These are phyloP conservation scores for Coprinellus micaceus DNA, from an alignment of 768 basidiomycete genomes.

Conservation along the genomic window DNA sequence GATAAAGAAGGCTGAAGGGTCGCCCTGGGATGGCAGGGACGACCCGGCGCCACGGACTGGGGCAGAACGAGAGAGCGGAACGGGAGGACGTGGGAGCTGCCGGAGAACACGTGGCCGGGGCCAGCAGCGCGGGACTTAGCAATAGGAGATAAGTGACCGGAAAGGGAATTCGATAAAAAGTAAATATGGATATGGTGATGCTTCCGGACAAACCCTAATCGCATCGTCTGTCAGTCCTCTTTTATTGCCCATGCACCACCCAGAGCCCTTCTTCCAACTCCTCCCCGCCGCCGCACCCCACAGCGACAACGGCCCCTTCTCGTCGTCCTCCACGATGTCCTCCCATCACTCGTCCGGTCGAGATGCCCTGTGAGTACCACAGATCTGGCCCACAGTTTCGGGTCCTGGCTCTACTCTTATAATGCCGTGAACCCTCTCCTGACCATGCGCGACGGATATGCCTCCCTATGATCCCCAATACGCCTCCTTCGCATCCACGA, in stretches of 20 bases:
- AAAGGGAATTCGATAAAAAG: not conserved
- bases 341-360: conserved; percentile 31
- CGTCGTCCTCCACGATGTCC: conserved; percentile 16
- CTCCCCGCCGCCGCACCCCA: conserved; percentile 5
- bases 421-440: not conserved
- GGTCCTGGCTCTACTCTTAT: conserved; percentile 16
- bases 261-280: conserved; percentile 7
- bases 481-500: not conserved
- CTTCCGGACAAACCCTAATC: conserved; percentile 9
- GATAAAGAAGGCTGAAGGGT: not conserved
- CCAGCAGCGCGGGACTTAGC: not conserved
- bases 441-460: too few relatives aligned
- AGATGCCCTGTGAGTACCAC: conserved; percentile 38
- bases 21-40: not conserved
- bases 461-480: not conserved
- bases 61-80: not conserved
- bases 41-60: not conserved
- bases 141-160: conserved; percentile 8
- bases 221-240: conserved; percentile 5
- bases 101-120: not conserved
- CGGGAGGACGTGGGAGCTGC: not conserved
- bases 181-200: not conserved
- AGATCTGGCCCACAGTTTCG: conserved; percentile 29
- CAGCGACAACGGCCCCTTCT: conserved; percentile 10
- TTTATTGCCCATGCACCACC: conserved; percentile 3